Evolutionary conservation across 2,329 filamentous ascomycete species (phyloP).

Genomic region (Pyrenophora seminiperda): DNA sequence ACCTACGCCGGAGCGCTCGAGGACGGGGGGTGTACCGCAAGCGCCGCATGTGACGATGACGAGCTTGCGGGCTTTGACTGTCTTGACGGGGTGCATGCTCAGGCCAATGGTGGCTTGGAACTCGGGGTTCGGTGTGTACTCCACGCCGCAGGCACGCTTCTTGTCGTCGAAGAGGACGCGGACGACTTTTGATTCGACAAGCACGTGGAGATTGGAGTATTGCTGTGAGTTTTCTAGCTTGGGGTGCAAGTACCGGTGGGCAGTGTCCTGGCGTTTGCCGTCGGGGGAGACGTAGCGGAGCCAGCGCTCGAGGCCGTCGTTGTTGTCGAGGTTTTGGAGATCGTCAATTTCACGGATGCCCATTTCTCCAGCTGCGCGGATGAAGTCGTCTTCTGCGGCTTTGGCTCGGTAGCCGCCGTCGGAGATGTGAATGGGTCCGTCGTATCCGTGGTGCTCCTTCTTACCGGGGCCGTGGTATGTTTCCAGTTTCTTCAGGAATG

Average conservation of each 20-base stretch:
- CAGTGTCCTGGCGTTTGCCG: slow-evolving; percentile 64
- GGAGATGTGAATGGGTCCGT: slow-evolving; percentile 63
- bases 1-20: slow-evolving; percentile 69
- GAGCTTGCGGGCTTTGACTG: slow-evolving; percentile 59
- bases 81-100: slow-evolving; percentile 44
- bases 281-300: slow-evolving; percentile 57
- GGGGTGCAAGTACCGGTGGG: slow-evolving; percentile 61
- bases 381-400: slow-evolving; percentile 55
- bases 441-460: slow-evolving; percentile 56
- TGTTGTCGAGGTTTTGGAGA: slow-evolving; percentile 57
- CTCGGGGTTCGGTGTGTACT: slow-evolving; percentile 59
- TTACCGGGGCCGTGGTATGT: slow-evolving; percentile 59
- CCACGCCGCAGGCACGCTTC: slow-evolving; percentile 63
- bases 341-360: slow-evolving; percentile 61
- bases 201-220: slow-evolving; percentile 64
- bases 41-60: slow-evolving; percentile 60
- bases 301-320: slow-evolving; percentile 53
- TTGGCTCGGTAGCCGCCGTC: slow-evolving; percentile 54
- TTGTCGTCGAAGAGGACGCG: slow-evolving; percentile 61
- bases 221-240: slow-evolving; percentile 55
- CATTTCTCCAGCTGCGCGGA: slow-evolving; percentile 54
- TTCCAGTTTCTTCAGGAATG: slow-evolving; percentile 63
- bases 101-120: slow-evolving; percentile 38
- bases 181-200: slow-evolving; percentile 62
- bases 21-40: slow-evolving; percentile 59